Percentiles rank a stretch among this genome's conserved stretches.
phyloP scores from a whole-genome alignment of 495 filamentous ascomycete genomes.

The Pyrenopolyporus hunteri region DNA sequence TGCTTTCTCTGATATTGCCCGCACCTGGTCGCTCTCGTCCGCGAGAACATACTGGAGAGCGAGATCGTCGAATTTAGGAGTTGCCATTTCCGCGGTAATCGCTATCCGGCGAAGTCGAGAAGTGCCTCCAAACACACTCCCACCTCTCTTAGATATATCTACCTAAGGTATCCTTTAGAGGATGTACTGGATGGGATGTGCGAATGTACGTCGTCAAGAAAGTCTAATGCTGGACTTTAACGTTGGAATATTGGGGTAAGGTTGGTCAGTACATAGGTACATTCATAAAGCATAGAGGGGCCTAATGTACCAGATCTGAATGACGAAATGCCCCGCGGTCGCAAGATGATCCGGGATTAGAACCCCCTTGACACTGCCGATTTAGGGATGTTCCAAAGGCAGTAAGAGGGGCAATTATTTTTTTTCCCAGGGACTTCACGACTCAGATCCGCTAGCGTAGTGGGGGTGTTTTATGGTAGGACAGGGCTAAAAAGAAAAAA shows the following conservation, averaged over 20 bases:
- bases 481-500: background rate
- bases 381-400: slow-evolving; percentile 15
- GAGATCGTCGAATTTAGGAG: slow-evolving; percentile 50
- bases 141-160: too few species aligned
- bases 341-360: slow-evolving; percentile 25
- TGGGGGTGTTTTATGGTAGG: slow-evolving; percentile 8
- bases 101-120: slow-evolving; percentile 14
- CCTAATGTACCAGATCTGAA: background rate
- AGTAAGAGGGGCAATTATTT: slow-evolving; percentile 40
- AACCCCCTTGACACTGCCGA: background rate
- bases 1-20: slow-evolving; percentile 47
- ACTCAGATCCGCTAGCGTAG: slow-evolving; percentile 8
- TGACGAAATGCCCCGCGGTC: slow-evolving; percentile 34
- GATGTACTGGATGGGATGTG: too few species aligned
- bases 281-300: background rate
- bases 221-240: too few species aligned
- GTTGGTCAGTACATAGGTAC: background rate
- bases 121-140: background rate
- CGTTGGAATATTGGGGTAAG: background rate
- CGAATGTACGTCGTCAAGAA: too few species aligned
- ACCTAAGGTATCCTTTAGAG: background rate
- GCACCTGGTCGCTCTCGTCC: slow-evolving; percentile 46
- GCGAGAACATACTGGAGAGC: slow-evolving; percentile 56
- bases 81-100: slow-evolving; percentile 43
- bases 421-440: slow-evolving; percentile 14